Evolutionary conservation across 139 green algal species (phyloP), one percentile per base, ranked within the genome.

Genomic region (Coelastrella sp.): DNA sequence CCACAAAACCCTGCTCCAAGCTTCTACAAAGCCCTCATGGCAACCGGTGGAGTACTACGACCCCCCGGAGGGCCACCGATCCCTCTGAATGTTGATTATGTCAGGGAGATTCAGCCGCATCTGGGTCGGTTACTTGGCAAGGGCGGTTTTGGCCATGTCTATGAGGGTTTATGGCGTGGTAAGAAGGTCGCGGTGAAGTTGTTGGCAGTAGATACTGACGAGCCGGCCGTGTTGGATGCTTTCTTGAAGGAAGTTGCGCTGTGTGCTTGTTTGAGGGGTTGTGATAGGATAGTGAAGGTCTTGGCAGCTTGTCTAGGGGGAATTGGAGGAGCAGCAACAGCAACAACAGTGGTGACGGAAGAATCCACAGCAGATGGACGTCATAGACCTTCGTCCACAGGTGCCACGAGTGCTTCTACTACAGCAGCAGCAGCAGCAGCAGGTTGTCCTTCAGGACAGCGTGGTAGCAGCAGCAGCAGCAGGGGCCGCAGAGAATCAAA

Each of bases 121-220:
- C 75, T 97, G 60, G 92, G 93, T 0, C 60, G 74, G 38, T 50
- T 95, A 75, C 73, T 91, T 89, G 93, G 93, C 71, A 84, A 84
- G 81, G 86, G 88, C 8, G 95, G 93, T 60, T 98, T 95, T 88
- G 95, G 95, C 1, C 68, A 72, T 6, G 94, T 97, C 40, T 95
- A 94, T 40, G 90, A 94, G 83, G 87, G 79, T 3, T 74, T 15
- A 37, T 98, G 89, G 89, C 83, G 91, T 0, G 90, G 90, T 0
- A 78, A 85, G 59, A 51, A 86, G 51, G 80, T 86, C 9, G 80
- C 80, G 11, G 80, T 86, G 0, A 86, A 86, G 80, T 50, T 86
- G 50, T 67, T 86, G 50, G 60, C 50, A 25, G 80, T 86, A 2
- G 80, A 86, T 37, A 85, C 62, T 6, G 79, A 85, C 8, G 66